These are phyloP conservation scores for Garcia nutans DNA, from an alignment of 345 rosid genomes.

Conservation along the genomic window DNA sequence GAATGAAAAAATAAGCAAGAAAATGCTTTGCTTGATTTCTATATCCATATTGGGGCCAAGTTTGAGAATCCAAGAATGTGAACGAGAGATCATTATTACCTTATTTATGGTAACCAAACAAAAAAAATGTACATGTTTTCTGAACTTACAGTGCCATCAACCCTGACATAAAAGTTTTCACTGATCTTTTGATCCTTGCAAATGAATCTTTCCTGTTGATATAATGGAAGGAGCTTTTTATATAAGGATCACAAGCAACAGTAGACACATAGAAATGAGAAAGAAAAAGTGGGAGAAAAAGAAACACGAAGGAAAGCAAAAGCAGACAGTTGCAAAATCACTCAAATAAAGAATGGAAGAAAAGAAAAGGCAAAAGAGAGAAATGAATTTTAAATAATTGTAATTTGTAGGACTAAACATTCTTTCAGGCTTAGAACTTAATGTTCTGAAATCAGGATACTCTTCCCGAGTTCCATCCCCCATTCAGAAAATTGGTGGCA, in stretches of 20 bases:
- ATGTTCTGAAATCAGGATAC: background rate
- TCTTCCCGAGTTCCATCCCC: background rate
- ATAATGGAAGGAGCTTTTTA: conserved; percentile 1
- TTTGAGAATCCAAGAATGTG: background rate
- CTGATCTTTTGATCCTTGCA: conserved; percentile 84
- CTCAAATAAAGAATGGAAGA: too few relatives aligned
- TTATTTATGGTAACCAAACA: background rate
- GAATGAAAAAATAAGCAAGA: background rate
- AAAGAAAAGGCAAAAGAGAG: too few relatives aligned
- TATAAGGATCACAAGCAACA: background rate
- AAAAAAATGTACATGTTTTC: background rate
- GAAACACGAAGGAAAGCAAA: background rate
- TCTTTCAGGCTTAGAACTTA: background rate
- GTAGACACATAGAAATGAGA: background rate
- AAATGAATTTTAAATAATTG: background rate
- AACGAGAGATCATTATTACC: background rate
- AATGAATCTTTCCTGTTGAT: conserved; percentile 75
- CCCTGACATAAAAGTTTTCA: conserved; percentile 85
- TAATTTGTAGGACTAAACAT: too few relatives aligned
- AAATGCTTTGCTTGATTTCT: background rate
- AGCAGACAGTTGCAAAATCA: background rate
- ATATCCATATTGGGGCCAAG: background rate
- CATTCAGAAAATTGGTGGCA: background rate
- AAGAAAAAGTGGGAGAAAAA: background rate
- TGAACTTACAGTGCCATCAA: conserved; percentile 91